Base-by-base conservation (phyloP, 2,329 filamentous ascomycete species). In the Tolypocladium tropicale region DNA sequence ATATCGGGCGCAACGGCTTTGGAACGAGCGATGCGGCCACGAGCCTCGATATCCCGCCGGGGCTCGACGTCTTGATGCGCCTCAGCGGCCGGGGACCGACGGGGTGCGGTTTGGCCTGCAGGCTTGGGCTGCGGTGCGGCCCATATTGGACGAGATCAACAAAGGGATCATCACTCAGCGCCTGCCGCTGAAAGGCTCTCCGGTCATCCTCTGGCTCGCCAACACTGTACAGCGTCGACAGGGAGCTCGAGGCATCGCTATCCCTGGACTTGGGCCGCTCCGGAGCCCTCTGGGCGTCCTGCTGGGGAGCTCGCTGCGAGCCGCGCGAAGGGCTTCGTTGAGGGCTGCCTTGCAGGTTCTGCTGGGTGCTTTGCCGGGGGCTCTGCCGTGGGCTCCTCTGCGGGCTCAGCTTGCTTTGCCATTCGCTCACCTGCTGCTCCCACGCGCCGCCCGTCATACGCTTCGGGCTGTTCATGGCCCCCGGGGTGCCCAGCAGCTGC, bases 221-320 rank as follows among this genome's bases (percentile, higher is more conserved):
- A 52, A 76, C 77, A 57, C 79, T 82, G 59, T 82, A 81, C 6
- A 83, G 65, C 0, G 80, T 83, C 4, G 80, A 83, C 6, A 83
- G 68, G 2, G 78, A 76, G 41, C 78, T 82, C 0, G 78, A 81
- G 16, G 72, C 68, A 10, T 77, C 71, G 58, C 76, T 80, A 4
- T 72, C 69, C 4, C 65, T 56, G 0, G 75, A 77, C 5, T 53
- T 56, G n/a, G 64, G 65, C 55, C 65, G 59, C 18, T 62, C 57
- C 0, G 61, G 60, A 2, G 43, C 56, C 25, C 60, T 54, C 25
- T 55, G 55, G 11, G 57, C 57, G 14, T 59, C 58, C n/a, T 63
- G 53, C 50, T 63, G 57, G 46, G 58, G 57, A 12, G 60, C 59
- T 18, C 62, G 53, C 49, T 64, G 56, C 36, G 57, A 60, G 16